These are phyloP conservation scores for Nitzschia sp. DNA, from an alignment of 108 stramenopile species.

Conservation along the genomic window DNA sequence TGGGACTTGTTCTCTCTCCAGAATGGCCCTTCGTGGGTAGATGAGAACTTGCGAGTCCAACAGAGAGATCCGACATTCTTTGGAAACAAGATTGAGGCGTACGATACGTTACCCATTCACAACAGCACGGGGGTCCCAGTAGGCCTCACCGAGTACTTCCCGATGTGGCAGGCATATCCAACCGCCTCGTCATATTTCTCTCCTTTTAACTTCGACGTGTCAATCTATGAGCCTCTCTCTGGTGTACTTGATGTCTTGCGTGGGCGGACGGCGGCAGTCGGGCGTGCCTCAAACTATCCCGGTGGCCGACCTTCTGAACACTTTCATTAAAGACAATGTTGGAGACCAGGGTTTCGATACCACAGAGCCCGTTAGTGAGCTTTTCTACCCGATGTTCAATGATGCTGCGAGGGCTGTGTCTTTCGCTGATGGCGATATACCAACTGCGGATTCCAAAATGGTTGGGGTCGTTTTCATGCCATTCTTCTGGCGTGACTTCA, in stretches of 20 bases:
- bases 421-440: not conserved
- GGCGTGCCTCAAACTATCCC: conserved; percentile 23
- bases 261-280: conserved; percentile 6
- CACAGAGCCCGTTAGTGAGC: conserved; percentile 29
- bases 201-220: not conserved
- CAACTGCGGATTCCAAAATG: not conserved
- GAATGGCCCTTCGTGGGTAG: conserved; percentile 24
- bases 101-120: no score
- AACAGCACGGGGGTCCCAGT: no score
- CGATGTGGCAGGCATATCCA: conserved; percentile 34
- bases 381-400: conserved; percentile 48
- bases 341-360: conserved; percentile 34
- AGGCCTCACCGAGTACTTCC: conserved; percentile 5
- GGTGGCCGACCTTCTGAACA: conserved; percentile 11
- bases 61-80: not conserved
- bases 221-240: not conserved
- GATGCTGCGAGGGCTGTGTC: conserved; percentile 18
- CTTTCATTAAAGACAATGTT: conserved; percentile 2
- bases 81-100: not conserved
- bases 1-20: conserved; percentile 45
- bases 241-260: conserved; percentile 41
- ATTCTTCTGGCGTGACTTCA: conserved; percentile 47
- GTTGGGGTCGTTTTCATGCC: conserved; percentile 33
- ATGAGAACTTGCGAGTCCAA: conserved; percentile 24
- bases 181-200: conserved; percentile 27